These are phyloP conservation scores for Populus simonii DNA, from an alignment of 345 rosid genomes.

Conservation along the genomic window DNA sequence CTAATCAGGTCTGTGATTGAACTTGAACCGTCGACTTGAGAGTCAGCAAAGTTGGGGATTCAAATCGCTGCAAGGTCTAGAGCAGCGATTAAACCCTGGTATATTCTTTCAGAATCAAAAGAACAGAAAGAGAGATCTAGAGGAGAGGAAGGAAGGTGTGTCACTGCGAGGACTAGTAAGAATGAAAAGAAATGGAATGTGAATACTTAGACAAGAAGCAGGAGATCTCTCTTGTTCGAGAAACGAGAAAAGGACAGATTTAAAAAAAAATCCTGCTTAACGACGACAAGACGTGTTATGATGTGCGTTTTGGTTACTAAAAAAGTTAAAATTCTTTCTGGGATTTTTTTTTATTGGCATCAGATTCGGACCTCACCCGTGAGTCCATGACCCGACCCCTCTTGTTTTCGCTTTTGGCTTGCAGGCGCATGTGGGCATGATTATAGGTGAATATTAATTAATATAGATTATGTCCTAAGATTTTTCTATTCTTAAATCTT, in stretches of 20 bases:
- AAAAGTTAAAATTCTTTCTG: not conserved
- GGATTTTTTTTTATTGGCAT: not conserved
- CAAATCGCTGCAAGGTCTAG: slow-evolving; percentile 20
- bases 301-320: not conserved
- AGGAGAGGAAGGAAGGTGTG: not conserved
- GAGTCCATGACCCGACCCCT: not conserved
- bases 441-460: not conserved
- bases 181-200: not conserved
- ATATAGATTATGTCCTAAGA: too few relatives aligned
- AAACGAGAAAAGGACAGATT: not conserved
- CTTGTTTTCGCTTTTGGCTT: not conserved
- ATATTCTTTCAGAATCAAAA: not conserved
- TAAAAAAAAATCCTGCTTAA: not conserved
- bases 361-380: not conserved
- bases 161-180: not conserved
- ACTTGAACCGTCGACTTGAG: slow-evolving; percentile 12
- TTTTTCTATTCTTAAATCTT: too few relatives aligned
- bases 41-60: not conserved
- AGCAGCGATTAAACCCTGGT: slow-evolving; percentile 16
- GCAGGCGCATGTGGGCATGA: not conserved
- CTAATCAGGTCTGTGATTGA: slow-evolving; percentile 39
- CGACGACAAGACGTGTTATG: not conserved
- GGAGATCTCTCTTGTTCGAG: not conserved
- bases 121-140: not conserved
- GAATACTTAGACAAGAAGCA: not conserved